Conservation (phyloP, 495 filamentous ascomycete genomes). For the Xylaria scruposa region DNA sequence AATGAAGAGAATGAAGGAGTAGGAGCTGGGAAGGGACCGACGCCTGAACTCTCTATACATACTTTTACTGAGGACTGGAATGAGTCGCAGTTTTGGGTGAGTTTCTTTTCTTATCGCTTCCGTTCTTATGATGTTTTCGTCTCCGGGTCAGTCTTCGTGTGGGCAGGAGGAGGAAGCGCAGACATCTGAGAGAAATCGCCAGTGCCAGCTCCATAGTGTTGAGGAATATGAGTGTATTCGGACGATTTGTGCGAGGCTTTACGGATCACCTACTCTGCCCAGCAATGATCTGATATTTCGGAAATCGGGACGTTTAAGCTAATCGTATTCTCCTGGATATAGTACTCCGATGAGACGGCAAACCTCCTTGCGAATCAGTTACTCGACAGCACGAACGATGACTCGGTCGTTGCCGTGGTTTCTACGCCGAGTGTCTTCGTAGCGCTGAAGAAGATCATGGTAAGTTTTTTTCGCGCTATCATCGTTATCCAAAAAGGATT, state of each 20-base stretch:
- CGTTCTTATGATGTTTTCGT: background rate
- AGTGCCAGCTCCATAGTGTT: background rate
- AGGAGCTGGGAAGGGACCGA: slow-evolving; percentile 13
- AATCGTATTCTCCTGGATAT: background rate
- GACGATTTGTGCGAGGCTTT: background rate
- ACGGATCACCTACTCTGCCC: background rate
- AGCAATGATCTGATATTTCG: background rate
- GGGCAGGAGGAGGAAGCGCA: too few species aligned
- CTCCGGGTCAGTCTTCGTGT: background rate
- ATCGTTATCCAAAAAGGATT: background rate
- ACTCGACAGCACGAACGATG: slow-evolving; percentile 58
- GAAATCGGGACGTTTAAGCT: background rate
- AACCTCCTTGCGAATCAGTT: slow-evolving; percentile 65
- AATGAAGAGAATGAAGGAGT: background rate
- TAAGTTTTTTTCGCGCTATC: slow-evolving; percentile 43
- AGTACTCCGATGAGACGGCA: slow-evolving; percentile 78
- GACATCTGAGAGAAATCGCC: too few species aligned
- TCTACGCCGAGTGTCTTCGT: slow-evolving; percentile 81
- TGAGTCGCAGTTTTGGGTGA: slow-evolving; percentile 78
- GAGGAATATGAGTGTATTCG: background rate
- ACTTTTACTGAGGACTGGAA: slow-evolving; percentile 84
- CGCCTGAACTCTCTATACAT: slow-evolving; percentile 65
- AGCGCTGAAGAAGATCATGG: slow-evolving; percentile 70
- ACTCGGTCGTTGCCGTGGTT: slow-evolving; percentile 68
- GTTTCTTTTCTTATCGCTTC: background rate